Conservation (phyloP, 1,284 basidiomycete genomes). For the Heterobasidion occidentale region DNA sequence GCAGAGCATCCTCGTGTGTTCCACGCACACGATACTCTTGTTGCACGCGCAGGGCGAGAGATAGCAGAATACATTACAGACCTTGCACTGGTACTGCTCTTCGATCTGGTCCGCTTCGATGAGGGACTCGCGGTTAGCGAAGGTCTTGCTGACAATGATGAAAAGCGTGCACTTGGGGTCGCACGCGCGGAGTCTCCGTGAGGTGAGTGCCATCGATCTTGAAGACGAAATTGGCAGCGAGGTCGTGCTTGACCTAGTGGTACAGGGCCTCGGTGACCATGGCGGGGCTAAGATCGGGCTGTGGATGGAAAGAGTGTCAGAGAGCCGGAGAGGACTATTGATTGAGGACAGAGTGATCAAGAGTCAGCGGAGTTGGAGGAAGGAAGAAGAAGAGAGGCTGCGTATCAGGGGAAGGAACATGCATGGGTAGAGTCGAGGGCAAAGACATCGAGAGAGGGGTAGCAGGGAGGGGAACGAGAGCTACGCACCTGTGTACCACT, state of each 20-base stretch:
- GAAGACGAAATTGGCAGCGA: slow-evolving; percentile 86
- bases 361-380: slow-evolving; percentile 83
- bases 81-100: slow-evolving; percentile 86
- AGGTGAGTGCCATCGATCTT: slow-evolving; percentile 99
- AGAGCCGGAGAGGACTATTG: slow-evolving; percentile 65
- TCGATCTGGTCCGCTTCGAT: slow-evolving; percentile 94
- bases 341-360: slow-evolving; percentile 77
- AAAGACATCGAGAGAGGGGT: too few relatives aligned
- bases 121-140: slow-evolving; percentile 99
- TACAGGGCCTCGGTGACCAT: slow-evolving; percentile 99
- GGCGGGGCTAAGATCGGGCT: slow-evolving; percentile 87
- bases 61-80: slow-evolving; percentile 64
- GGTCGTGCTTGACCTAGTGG: slow-evolving; percentile 84
- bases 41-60: slow-evolving; percentile 88
- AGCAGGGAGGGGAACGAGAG: too few relatives aligned
- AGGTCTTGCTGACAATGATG: slow-evolving; percentile 98
- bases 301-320: background rate
- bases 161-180: slow-evolving; percentile 97
- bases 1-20: slow-evolving; percentile 79
- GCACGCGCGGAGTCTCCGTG: slow-evolving; percentile 86
- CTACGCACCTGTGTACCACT: too few relatives aligned
- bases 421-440: too few relatives aligned
- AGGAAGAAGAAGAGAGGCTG: slow-evolving; percentile 48
- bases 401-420: too few relatives aligned
- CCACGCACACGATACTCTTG: slow-evolving; percentile 77